phyloP scores from a whole-genome alignment of 208 protist genomes.

The Crithidia thermophila region DNA sequence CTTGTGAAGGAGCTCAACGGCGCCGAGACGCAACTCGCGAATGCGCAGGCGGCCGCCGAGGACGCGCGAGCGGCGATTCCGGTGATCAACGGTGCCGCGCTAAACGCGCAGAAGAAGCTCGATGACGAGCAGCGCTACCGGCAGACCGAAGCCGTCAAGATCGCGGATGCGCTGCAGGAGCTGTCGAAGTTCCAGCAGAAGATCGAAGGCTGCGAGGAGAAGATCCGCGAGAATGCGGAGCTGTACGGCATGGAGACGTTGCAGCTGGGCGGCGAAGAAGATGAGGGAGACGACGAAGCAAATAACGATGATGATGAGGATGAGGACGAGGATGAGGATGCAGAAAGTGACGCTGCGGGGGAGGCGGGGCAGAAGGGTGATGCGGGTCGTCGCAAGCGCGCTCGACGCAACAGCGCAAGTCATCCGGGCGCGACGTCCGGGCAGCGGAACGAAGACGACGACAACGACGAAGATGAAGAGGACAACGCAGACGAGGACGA shows the following conservation, averaged over 20 bases:
- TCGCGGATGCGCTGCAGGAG: conserved; percentile 83
- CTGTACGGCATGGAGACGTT: conserved; percentile 89
- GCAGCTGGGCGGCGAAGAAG: conserved; percentile 34
- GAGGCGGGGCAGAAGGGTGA: neutral
- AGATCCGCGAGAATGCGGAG: conserved; percentile 84
- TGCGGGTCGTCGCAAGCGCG: conserved; percentile 1
- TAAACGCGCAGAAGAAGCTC: conserved; percentile 70
- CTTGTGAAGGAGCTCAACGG: conserved; percentile 52
- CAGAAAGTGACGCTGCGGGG: neutral
- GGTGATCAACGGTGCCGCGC: conserved; percentile 53
- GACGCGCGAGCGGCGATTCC: conserved; percentile 63
- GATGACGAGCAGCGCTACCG: conserved; percentile 86
- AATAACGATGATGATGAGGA: conserved; percentile 30
- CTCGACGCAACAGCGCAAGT: no score
- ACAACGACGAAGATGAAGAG: conserved; percentile 3
- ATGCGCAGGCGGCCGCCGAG: conserved; percentile 61
- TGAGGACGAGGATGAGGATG: conserved; percentile 29
- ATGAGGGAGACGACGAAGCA: conserved; percentile 35
- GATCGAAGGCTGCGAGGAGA: conserved; percentile 86
- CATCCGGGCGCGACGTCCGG: no score
- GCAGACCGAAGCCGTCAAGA: conserved; percentile 75
- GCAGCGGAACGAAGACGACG: no score
- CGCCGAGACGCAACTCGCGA: conserved; percentile 54
- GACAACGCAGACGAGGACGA: conserved; percentile 13
- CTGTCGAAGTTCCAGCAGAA: conserved; percentile 88